These are phyloP conservation scores for Cryptomeria japonica DNA, from an alignment of 75 land plant genomes.

Conservation along the genomic window DNA sequence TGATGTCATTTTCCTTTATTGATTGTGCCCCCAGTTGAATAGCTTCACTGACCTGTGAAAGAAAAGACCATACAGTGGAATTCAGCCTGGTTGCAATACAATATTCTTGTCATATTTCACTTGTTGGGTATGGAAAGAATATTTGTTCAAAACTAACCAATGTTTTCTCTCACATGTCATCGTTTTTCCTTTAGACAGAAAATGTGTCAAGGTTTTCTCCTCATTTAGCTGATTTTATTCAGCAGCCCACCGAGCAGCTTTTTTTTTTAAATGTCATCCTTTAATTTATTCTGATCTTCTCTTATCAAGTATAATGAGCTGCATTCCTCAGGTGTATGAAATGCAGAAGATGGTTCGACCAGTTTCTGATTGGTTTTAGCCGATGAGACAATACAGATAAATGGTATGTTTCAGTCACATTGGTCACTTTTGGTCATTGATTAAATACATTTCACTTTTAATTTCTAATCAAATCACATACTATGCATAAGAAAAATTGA, in stretches of 20 bases:
- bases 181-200: neutral
- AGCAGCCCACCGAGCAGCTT: neutral
- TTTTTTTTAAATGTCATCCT: neutral
- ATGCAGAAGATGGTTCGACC: neutral
- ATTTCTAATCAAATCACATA: neutral
- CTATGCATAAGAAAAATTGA: neutral
- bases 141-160: neutral
- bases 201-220: neutral
- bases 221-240: neutral
- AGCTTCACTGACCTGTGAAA: slow-evolving; percentile 75
- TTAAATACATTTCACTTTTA: neutral
- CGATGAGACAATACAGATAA: neutral
- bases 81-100: neutral
- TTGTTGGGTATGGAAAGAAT: neutral
- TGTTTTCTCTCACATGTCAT: neutral
- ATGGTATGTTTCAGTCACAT: neutral
- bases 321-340: neutral
- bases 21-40: slow-evolving; percentile 70
- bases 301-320: neutral
- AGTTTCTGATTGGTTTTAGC: neutral
- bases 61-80: neutral
- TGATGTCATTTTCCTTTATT: slow-evolving; percentile 61
- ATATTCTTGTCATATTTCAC: neutral
- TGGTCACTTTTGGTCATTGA: neutral
- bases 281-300: neutral